Evolutionary conservation across 106 monocot genomes (phyloP).

Genomic region (Allium fistulosum): DNA sequence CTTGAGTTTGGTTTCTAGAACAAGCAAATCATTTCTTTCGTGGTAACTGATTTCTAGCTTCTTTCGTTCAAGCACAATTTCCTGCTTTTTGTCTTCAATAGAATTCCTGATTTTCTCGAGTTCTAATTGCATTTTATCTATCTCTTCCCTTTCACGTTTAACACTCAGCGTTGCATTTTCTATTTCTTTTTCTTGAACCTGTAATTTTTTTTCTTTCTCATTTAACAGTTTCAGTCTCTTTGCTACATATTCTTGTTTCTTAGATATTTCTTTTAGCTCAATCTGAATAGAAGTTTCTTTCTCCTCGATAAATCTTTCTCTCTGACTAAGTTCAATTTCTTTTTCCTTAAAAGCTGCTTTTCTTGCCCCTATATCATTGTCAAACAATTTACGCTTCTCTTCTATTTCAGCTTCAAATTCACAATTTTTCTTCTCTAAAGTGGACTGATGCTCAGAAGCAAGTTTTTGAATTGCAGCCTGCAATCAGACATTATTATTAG

Average conservation of each 20-base stretch:
- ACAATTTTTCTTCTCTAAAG: conserved; percentile 31
- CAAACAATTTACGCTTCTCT: conserved; percentile 28
- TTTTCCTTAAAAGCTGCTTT: conserved; percentile 14
- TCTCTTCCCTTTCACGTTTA: conserved; percentile 42
- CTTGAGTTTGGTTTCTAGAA: conserved; percentile 68
- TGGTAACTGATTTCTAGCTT: conserved; percentile 35
- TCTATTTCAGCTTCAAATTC: conserved; percentile 72
- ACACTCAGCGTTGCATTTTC: conserved; percentile 32
- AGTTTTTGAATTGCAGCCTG: conserved; percentile 74
- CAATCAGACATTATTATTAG: neutral
- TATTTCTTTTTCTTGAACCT: conserved; percentile 13
- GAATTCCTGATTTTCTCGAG: conserved; percentile 38
- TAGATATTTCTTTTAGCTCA: conserved; percentile 21
- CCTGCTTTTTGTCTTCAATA: conserved; percentile 49
- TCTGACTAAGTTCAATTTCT: conserved; percentile 31
- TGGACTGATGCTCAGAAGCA: conserved; percentile 34
- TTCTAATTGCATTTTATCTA: conserved; percentile 33
- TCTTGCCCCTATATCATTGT: conserved; percentile 53
- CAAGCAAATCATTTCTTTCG: conserved; percentile 61
- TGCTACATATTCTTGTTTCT: conserved; percentile 34
- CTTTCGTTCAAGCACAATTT: conserved; percentile 32
- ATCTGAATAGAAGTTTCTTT: conserved; percentile 30
- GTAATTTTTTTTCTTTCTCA: conserved; percentile 41
- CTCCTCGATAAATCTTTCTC: conserved; percentile 25
- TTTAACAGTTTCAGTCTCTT: conserved; percentile 37